Base-by-base conservation (phyloP, 805 yeast species). In the Starmerella sp. region DNA sequence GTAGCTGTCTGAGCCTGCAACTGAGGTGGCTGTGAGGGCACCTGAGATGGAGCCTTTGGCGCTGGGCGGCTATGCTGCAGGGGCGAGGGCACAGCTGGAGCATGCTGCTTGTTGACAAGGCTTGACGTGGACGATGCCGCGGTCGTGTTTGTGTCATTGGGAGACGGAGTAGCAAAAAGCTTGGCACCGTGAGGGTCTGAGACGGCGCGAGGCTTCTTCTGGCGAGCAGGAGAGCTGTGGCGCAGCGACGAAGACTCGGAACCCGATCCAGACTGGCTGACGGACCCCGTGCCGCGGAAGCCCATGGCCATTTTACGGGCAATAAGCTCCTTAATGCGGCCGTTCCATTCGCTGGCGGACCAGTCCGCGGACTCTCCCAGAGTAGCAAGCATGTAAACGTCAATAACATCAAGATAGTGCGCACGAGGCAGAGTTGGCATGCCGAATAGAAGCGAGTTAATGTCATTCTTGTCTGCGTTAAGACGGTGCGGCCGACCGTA, bases 401-500 rank as follows among this genome's bases (percentile, higher is more conserved):
- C 93, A 34, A 79, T 77, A 2, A 82, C 76, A 53, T 81, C 83
- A 48, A 87, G 69, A 65, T 86, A 87, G 64, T 86, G 82, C 41
- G 81, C 82, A 54, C 78, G 78, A 0, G 95, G 95, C 57, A 87
- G 75, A 2, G 87, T 83, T 1, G 96, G 96, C 65, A 87, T 76
- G 1, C 86, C 95, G 70, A 86, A 87, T 54, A 87, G 73, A 65
- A 87, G 71, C 14, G 91, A 83, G 36, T 76, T 70, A 46, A 76
- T 66, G 61, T 87, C 85, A 1, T 73, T 65, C 67, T 86, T 87
- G 67, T 85, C 86, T 22, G 93, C 86, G 62, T 77, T 81, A 61
- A 87, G 75, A 56, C 84, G 80, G 53, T 75, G 73, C 0, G 96
- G 96, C 48, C 95, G 76, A 28, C 96, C 96, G 64, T 87, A 87